A percentile compares a stretch with the other conserved stretches of the same genome.
These are phyloP conservation scores for Lagenidium giganteum DNA, from an alignment of 352 stramenopile species.

Conservation along the genomic window DNA sequence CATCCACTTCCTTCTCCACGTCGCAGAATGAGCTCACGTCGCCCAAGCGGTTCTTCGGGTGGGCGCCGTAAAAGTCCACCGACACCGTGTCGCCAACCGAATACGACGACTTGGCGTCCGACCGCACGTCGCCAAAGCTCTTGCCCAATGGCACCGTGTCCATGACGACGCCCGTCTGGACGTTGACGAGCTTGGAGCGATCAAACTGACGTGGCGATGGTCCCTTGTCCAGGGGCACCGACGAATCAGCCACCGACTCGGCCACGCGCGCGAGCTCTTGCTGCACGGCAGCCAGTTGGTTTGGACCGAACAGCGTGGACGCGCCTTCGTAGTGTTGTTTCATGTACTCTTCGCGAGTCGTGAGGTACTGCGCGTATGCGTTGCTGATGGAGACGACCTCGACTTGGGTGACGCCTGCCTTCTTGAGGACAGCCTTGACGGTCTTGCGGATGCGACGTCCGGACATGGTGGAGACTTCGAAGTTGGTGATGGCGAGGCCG, in stretches of 20 bases:
- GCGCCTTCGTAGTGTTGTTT: constrained; percentile 67
- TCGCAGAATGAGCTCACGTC: constrained; percentile 43
- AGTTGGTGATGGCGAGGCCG: constrained; percentile 39
- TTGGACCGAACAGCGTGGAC: constrained; percentile 65
- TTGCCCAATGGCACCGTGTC: constrained; percentile 19
- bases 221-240: constrained; percentile 21
- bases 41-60: constrained; percentile 38
- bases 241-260: constrained; percentile 18
- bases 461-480: constrained; percentile 61
- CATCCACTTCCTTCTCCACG: constrained; percentile 24
- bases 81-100: constrained; percentile 24
- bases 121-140: constrained; percentile 21
- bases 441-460: constrained; percentile 37
- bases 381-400: constrained; percentile 53
- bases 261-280: constrained; percentile 41
- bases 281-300: constrained; percentile 50
- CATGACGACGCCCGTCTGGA: constrained; percentile 30
- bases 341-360: constrained; percentile 55
- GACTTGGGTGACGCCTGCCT: constrained; percentile 28
- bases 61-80: constrained; percentile 33
- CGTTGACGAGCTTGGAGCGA: constrained; percentile 20
- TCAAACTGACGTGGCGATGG: constrained; percentile 33
- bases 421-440: constrained; percentile 18
- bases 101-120: constrained; percentile 22
- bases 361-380: constrained; percentile 59